Evolutionary conservation across 768 basidiomycete species (phyloP).

Genomic region (Candolleomyces eurysporus): DNA sequence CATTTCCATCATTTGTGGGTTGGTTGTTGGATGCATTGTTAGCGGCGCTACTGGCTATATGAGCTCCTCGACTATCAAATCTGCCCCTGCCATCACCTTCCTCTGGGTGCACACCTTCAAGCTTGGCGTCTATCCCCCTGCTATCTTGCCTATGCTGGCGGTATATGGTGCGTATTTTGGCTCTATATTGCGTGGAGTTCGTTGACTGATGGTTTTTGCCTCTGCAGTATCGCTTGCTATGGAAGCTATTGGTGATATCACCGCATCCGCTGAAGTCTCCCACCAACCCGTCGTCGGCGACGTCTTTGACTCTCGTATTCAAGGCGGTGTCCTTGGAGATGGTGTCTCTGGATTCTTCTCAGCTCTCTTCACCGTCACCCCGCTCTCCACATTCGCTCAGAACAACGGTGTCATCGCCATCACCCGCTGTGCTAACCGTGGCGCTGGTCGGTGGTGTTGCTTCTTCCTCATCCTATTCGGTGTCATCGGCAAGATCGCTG

Average conservation of each 20-base stretch:
- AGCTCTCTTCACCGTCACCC: constrained; percentile 78
- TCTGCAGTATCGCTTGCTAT: constrained; percentile 63
- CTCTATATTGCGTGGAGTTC: background rate
- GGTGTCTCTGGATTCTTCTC: constrained; percentile 81
- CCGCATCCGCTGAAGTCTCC: constrained; percentile 81
- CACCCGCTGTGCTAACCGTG: constrained; percentile 80
- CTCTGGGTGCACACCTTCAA: constrained; percentile 82
- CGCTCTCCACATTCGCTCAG: constrained; percentile 78
- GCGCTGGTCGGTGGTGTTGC: constrained; percentile 79
- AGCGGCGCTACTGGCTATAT: constrained; percentile 80
- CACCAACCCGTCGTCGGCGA: constrained; percentile 68
- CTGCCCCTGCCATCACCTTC: constrained; percentile 79
- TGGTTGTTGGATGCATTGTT: constrained; percentile 78
- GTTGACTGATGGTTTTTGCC: background rate
- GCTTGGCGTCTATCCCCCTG: constrained; percentile 73
- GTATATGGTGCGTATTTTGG: constrained; percentile 27
- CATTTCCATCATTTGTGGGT: constrained; percentile 70
- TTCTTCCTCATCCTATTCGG: constrained; percentile 79
- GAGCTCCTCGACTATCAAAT: constrained; percentile 57
- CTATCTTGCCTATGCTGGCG: constrained; percentile 44
- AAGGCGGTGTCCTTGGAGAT: constrained; percentile 80
- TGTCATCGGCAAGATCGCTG: constrained; percentile 77
- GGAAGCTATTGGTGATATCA: constrained; percentile 86
- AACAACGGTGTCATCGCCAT: constrained; percentile 84
- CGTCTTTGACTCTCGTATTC: constrained; percentile 79